phyloP scores from a whole-genome alignment of 2,329 filamentous ascomycete genomes.

The Helotiales sp. region DNA sequence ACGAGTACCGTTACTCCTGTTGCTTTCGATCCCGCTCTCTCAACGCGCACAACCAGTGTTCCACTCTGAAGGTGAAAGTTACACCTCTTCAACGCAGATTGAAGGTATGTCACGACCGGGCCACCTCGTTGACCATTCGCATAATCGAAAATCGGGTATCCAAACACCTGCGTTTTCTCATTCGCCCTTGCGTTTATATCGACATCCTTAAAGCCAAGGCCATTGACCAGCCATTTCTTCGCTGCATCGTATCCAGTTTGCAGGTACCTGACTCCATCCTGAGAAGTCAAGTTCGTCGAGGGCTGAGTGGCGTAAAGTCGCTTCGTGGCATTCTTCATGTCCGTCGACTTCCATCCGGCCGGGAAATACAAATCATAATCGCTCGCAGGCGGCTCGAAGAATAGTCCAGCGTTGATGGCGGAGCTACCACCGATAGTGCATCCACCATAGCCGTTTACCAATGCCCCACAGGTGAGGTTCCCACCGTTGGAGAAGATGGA shows the following conservation, averaged over 20 bases:
- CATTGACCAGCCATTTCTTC: conserved; percentile 55
- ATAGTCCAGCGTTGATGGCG: conserved; percentile 59
- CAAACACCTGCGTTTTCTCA: conserved; percentile 54
- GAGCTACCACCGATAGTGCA: conserved; percentile 58
- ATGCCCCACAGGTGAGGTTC: conserved; percentile 49
- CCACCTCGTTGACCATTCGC: conserved; percentile 55
- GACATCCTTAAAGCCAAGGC: conserved; percentile 53
- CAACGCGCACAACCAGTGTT: conserved; percentile 51
- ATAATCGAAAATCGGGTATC: conserved; percentile 54
- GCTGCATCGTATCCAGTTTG: conserved; percentile 54
- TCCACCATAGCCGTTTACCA: conserved; percentile 51
- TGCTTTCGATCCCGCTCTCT: conserved; percentile 47
- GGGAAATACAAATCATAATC: conserved; percentile 58
- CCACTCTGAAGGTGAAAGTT: conserved; percentile 54
- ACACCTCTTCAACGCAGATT: conserved; percentile 47
- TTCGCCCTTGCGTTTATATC: conserved; percentile 52
- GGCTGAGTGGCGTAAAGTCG: conserved; percentile 52
- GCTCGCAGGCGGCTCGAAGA: conserved; percentile 57
- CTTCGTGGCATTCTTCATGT: conserved; percentile 52
- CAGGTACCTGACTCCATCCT: conserved; percentile 52
- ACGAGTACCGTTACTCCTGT: conserved; percentile 48
- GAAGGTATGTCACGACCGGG: conserved; percentile 55
- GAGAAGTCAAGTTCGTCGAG: conserved; percentile 51
- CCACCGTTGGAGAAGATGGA: conserved; percentile 53
- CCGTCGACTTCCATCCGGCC: conserved; percentile 54